Base-by-base conservation (phyloP, 1,139 yeast genomes). In the Candida labiduridarum region DNA sequence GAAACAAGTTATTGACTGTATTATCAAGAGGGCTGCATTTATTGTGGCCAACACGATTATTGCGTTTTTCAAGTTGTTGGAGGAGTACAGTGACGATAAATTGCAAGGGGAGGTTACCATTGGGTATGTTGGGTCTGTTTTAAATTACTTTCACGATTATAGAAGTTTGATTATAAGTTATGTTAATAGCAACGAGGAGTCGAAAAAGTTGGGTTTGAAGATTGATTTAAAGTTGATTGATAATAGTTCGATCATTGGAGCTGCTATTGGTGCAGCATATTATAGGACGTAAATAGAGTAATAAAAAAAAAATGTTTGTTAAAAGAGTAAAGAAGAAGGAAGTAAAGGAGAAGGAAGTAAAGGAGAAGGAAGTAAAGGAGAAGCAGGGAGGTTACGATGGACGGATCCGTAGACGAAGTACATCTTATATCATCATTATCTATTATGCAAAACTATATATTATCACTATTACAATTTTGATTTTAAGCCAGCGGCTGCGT, bases 221-320 rank as follows among this genome's bases (percentile, higher is more conserved):
- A 71, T 76, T 36, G 75, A 72, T 47, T 72, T 76, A 52, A 68
- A 67, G 59, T 63, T 68, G 49, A 68, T 76, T 48, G 74, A 71
- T 34, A 64, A 76, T 54, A 75, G 80, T 58, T 74, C 80, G 15
- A 66, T 76, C 35, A 71, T 75, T 34, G 81, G 81, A 4, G 78
- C 80, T 44, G 80, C 81, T 27, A 76, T 76, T 47, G 80, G 79
- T 11, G 80, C 80, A 41, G 80, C 80, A 15, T 74, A 65, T 54
- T 63, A 62, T 56, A 53, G 55, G 15, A 45, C 46, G 35, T 22
- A 44, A 15, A 41, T 39, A 43, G 18, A 40, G 15, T 25, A 22
- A 12, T 16, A 31, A 36, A 11, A 34, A 18, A 16, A 42, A 16
- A 44, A 34, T 22, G 7, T 22, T 4, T 22, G 30, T 14, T n/a